Evolutionary conservation across 2,329 filamentous ascomycete genomes (phyloP), one percentile per base, ranked within the genome.

Genomic region (Cladobotryum protrusum): DNA sequence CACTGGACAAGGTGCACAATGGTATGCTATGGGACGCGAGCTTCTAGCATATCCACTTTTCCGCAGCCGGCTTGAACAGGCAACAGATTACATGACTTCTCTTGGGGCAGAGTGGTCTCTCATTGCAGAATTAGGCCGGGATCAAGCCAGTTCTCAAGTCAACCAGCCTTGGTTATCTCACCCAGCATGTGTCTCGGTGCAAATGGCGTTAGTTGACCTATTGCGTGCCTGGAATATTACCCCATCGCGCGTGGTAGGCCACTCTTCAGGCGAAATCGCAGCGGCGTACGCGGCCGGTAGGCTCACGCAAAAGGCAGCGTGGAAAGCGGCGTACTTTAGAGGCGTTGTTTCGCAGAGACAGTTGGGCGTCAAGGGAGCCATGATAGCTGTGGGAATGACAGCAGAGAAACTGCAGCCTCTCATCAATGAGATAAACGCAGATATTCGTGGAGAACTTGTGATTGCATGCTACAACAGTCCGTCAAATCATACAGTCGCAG

Each of bases 1-100:
- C 29, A 50, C 49, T 5, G 49, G 49, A 13, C 52, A 58, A 36
- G 56, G 56, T 15, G 56, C 56, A 5, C 56, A 58, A 35, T 57
- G 54, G 55, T 42, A 46, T 32, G 48, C 45, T 32, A 57, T 57
- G 55, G 55, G 55, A 7, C 46, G 49, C 12, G 49, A 54, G 43
- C 50, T 57, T 18, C 43, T 29, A 7, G 29, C n/a, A 15, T 52
- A 37, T 34, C 40, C 42, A 7, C 19, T 43, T 15, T 56, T 48
- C 39, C 44, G 14, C 11, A n/a, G 24, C 15, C 35, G 37, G 20
- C 34, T 50, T n/a, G 20, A 34, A n/a, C 14, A 44, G 37, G 34
- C 43, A 11, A 20, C 36, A 14, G 32, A 20, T 15, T 46, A 40
- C 17, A 36, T 19, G 13, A 17, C 33, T 17, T 47, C 43, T 18